These are phyloP conservation scores for Podospora tetraspora DNA, from an alignment of 495 filamentous ascomycete species.

Conservation along the genomic window DNA sequence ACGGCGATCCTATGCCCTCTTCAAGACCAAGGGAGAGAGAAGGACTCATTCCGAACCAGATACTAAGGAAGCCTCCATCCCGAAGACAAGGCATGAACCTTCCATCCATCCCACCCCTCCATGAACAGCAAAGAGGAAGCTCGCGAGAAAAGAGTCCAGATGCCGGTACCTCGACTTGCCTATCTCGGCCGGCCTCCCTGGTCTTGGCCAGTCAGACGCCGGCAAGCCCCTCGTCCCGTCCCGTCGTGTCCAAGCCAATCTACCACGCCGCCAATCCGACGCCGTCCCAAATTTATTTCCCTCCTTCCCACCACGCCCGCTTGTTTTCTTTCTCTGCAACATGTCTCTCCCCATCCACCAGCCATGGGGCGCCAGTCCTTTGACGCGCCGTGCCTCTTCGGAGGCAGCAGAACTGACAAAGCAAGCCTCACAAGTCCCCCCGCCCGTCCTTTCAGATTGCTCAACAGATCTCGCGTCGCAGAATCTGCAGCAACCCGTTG, in stretches of 20 bases:
- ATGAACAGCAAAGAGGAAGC: background rate
- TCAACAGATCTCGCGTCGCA: slow-evolving; percentile 1
- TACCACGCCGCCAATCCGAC: slow-evolving; percentile 6
- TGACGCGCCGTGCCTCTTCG: background rate
- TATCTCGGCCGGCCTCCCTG: slow-evolving; percentile 3
- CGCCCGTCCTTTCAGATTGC: background rate
- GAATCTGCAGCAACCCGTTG: slow-evolving; percentile 4
- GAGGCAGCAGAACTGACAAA: background rate
- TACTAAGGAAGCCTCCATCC: background rate
- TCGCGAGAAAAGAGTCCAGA: background rate
- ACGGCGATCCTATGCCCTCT: background rate
- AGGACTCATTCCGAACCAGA: background rate
- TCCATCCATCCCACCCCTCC: background rate
- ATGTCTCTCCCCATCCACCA: background rate
- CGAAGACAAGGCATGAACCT: background rate
- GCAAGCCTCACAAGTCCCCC: background rate
- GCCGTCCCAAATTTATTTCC: background rate
- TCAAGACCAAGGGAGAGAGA: background rate
- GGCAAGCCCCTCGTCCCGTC: slow-evolving; percentile 7
- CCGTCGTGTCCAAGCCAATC: slow-evolving; percentile 13
- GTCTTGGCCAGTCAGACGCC: slow-evolving; percentile 5
- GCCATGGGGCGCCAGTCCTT: background rate
- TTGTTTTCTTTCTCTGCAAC: slow-evolving; percentile 3
- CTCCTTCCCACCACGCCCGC: background rate
- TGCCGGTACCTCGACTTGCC: slow-evolving; percentile 10